These are phyloP conservation scores for Cladochytrium tenue DNA, from an alignment of 371 early-diverging fungal species.

Conservation along the genomic window DNA sequence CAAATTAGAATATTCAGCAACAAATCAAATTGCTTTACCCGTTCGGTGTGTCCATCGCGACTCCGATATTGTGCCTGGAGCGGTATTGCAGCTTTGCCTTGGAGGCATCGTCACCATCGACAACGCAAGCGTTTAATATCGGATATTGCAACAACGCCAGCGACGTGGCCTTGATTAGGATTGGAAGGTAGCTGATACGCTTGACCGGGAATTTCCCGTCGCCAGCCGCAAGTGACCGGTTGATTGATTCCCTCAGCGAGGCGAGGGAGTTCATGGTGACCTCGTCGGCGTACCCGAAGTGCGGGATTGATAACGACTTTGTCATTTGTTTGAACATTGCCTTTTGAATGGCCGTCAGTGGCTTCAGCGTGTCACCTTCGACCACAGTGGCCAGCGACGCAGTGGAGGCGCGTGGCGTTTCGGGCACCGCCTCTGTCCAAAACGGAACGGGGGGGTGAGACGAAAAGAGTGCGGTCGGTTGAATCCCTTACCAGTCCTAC, in stretches of 20 bases:
- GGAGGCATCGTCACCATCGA: slow-evolving; percentile 36
- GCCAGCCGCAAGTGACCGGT: slow-evolving; percentile 39
- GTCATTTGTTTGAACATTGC: slow-evolving; percentile 98
- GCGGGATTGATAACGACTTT: slow-evolving; percentile 86
- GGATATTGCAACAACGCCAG: slow-evolving; percentile 82
- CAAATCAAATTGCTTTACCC: too few relatives aligned
- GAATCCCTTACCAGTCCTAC: slow-evolving; percentile 3
- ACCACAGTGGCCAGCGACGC: too few relatives aligned
- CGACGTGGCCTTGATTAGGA: slow-evolving; percentile 90
- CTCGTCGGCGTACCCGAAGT: slow-evolving; percentile 92
- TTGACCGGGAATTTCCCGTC: slow-evolving; percentile 49
- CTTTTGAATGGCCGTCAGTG: slow-evolving; percentile 82
- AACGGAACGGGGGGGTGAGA: too few relatives aligned
- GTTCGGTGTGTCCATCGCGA: slow-evolving; percentile 95
- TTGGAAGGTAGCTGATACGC: slow-evolving; percentile 91
- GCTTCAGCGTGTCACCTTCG: slow-evolving; percentile 8
- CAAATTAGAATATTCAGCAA: too few relatives aligned
- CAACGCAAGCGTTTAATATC: slow-evolving; percentile 80
- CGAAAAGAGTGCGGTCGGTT: too few relatives aligned
- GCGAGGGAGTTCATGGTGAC: slow-evolving; percentile 73
- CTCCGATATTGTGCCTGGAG: slow-evolving; percentile 83
- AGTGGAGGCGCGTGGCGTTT: too few relatives aligned
- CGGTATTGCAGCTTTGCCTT: slow-evolving; percentile 71
- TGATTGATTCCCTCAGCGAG: slow-evolving; percentile 69
- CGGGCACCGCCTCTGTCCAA: too few relatives aligned